Evolutionary conservation across 2,329 filamentous ascomycete genomes (phyloP).

Genomic region (Periconia sp.): DNA sequence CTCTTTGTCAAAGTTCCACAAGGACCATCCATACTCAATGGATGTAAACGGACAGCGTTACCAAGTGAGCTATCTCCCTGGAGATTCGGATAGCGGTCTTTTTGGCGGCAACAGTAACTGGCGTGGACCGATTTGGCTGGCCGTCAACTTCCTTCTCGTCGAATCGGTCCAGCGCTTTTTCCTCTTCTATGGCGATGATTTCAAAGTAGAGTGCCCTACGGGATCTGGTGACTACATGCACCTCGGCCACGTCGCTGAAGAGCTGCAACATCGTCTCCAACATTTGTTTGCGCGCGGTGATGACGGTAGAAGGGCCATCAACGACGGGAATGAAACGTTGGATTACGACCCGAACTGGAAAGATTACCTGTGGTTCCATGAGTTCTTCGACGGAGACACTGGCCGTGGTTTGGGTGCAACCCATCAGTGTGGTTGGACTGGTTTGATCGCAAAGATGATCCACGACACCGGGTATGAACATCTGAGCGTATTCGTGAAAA

Average conservation of each 20-base stretch:
- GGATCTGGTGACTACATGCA: conserved; percentile 96
- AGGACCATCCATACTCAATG: conserved; percentile 90
- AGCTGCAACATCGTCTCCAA: conserved; percentile 91
- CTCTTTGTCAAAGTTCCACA: conserved; percentile 88
- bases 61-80: conserved; percentile 84
- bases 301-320: conserved; percentile 84
- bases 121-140: conserved; percentile 92
- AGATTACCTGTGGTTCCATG: conserved; percentile 92
- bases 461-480: conserved; percentile 85
- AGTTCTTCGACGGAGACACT: conserved; percentile 93
- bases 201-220: conserved; percentile 91
- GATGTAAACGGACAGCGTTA: conserved; percentile 91
- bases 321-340: conserved; percentile 78
- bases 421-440: conserved; percentile 97
- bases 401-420: conserved; percentile 88
- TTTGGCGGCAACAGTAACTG: conserved; percentile 99
- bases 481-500: background rate
- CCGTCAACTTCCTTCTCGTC: conserved; percentile 91
- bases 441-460: conserved; percentile 93
- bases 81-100: conserved; percentile 93
- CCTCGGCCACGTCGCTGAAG: conserved; percentile 89
- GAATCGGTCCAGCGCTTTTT: conserved; percentile 95
- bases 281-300: conserved; percentile 85
- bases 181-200: conserved; percentile 87
- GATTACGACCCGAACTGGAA: conserved; percentile 94